Percentiles rank a stretch among this genome's conserved stretches.
phyloP scores from a whole-genome alignment of 192 early-diverging fungal genomes.

The Diversispora eburnea region DNA sequence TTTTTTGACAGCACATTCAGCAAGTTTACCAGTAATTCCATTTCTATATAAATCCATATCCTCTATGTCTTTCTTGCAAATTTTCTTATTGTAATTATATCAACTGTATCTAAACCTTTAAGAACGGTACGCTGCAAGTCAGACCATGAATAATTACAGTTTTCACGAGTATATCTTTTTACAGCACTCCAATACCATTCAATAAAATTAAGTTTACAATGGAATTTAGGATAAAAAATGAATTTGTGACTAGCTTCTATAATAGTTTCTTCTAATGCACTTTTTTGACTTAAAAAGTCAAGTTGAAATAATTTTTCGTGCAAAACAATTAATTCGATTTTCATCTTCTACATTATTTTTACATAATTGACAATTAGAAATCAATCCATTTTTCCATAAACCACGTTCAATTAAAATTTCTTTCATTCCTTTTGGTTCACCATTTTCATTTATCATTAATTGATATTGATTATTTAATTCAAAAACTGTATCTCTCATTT shows the following conservation, averaged over 20 bases:
- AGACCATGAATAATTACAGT: conserved; percentile 30
- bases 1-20: conserved; percentile 25
- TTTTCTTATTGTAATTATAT: conserved; percentile 24
- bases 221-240: conserved; percentile 32
- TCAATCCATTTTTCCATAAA: not conserved
- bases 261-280: conserved; percentile 4
- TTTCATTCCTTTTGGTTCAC: not conserved
- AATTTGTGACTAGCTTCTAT: conserved; percentile 1
- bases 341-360: not conserved
- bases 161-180: conserved; percentile 24
- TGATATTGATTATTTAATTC: not conserved
- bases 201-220: conserved; percentile 36
- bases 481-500: conserved; percentile 5
- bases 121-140: conserved; percentile 20
- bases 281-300: conserved; percentile 16
- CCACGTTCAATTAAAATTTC: not conserved
- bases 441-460: not conserved
- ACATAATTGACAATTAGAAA: not conserved
- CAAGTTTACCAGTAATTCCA: conserved; percentile 18
- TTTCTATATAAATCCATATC: conserved; percentile 31
- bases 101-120: conserved; percentile 19
- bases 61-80: conserved; percentile 20
- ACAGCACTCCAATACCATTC: conserved; percentile 30
- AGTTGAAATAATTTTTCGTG: conserved; percentile 11
- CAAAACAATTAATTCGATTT: not conserved